phyloP scores from a whole-genome alignment of 192 early-diverging fungal species.

The Kickxella alabastrina region DNA sequence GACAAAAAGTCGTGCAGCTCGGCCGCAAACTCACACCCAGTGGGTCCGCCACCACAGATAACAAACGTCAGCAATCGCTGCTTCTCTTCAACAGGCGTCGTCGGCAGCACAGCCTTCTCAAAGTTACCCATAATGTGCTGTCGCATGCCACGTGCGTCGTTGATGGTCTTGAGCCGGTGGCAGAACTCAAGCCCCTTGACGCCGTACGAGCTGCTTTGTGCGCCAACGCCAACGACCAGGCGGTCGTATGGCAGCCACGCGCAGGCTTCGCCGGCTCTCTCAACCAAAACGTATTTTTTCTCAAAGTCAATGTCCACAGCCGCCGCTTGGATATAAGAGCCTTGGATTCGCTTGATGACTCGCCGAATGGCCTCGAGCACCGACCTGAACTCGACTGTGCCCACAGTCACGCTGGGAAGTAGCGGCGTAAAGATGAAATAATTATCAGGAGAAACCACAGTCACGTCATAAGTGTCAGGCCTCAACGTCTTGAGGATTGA shows the following conservation, averaged over 20 bases:
- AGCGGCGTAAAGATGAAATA: slow-evolving; percentile 85
- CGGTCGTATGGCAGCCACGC: slow-evolving; percentile 68
- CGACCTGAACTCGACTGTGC: slow-evolving; percentile 82
- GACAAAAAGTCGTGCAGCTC: slow-evolving; percentile 80
- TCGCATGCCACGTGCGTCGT: slow-evolving; percentile 76
- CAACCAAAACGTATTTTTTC: slow-evolving; percentile 70
- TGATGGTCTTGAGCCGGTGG: slow-evolving; percentile 77
- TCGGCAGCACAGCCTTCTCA: slow-evolving; percentile 71
- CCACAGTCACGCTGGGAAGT: slow-evolving; percentile 74
- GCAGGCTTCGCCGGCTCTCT: slow-evolving; percentile 60
- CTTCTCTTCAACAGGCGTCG: slow-evolving; percentile 58
- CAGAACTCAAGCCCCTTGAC: slow-evolving; percentile 80
- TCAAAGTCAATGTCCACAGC: slow-evolving; percentile 81
- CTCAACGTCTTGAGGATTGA: slow-evolving; percentile 68
- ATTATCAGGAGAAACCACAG: slow-evolving; percentile 75
- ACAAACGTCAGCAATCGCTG: slow-evolving; percentile 72
- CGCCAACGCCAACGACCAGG: slow-evolving; percentile 77
- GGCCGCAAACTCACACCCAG: slow-evolving; percentile 71
- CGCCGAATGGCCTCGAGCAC: slow-evolving; percentile 86
- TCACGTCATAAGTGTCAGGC: slow-evolving; percentile 72
- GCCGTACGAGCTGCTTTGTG: slow-evolving; percentile 75
- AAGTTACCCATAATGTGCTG: slow-evolving; percentile 75
- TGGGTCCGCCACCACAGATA: slow-evolving; percentile 84
- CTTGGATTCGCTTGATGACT: slow-evolving; percentile 75
- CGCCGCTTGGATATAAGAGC: slow-evolving; percentile 79